A percentile compares a stretch with the other conserved stretches of the same genome.
These are phyloP conservation scores for Trichoderma aggressivum DNA, from an alignment of 2,329 filamentous ascomycete species.

Conservation along the genomic window DNA sequence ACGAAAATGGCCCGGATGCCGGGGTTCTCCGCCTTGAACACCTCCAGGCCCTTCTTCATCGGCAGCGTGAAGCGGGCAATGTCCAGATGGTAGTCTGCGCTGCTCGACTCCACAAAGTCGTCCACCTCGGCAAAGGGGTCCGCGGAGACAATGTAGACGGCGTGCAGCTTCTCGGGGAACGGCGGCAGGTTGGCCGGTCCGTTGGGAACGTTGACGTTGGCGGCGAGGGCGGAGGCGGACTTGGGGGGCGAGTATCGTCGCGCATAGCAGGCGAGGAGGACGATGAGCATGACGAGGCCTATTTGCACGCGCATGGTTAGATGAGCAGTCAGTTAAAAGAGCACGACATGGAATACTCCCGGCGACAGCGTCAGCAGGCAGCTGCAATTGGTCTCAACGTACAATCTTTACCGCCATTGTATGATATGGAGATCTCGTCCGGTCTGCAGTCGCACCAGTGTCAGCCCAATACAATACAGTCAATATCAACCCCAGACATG, in stretches of 20 bases:
- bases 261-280: constrained; percentile 69
- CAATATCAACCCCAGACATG: too few relatives aligned
- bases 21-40: constrained; percentile 66
- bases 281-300: constrained; percentile 74
- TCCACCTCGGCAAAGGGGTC: constrained; percentile 86
- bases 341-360: neutral
- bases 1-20: constrained; percentile 58
- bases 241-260: constrained; percentile 30
- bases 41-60: constrained; percentile 77
- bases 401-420: constrained; percentile 98
- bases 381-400: neutral
- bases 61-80: constrained; percentile 70
- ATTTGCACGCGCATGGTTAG: neutral
- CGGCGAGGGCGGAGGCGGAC: constrained; percentile 26
- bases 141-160: constrained; percentile 83
- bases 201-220: constrained; percentile 21
- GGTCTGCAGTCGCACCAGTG: constrained; percentile 48
- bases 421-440: constrained; percentile 80
- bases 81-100: constrained; percentile 68
- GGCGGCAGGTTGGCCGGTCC: constrained; percentile 14
- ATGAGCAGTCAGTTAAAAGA: neutral
- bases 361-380: neutral
- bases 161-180: constrained; percentile 56
- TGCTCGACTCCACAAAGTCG: constrained; percentile 69
- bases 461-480: neutral